A percentile compares a stretch with the other conserved stretches of the same genome.
Evolutionary conservation across 805 yeast genomes (phyloP).

Genomic region (Sugiyamaella floridensis): DNA sequence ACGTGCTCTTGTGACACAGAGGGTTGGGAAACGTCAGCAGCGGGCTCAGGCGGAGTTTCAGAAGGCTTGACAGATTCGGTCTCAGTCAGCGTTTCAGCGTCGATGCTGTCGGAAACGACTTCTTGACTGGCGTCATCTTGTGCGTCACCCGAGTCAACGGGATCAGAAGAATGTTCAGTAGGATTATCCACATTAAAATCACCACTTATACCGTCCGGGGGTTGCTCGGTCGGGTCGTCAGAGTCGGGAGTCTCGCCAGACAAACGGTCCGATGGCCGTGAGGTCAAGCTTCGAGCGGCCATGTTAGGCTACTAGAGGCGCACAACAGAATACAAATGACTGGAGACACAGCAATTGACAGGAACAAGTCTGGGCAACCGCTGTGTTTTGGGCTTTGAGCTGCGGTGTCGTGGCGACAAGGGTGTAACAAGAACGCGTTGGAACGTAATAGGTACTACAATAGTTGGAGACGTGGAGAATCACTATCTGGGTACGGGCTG

Average conservation of each 20-base stretch:
- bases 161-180: too few relatives aligned
- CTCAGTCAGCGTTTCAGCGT: background rate
- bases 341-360: background rate
- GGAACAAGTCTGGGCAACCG: background rate
- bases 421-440: background rate
- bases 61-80: background rate
- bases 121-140: background rate
- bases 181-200: too few relatives aligned
- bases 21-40: background rate
- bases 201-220: background rate
- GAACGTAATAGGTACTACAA: background rate
- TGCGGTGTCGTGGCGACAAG: background rate
- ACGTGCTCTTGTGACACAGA: background rate
- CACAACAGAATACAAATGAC: background rate
- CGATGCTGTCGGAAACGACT: background rate
- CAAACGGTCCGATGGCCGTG: background rate
- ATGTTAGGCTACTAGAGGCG: background rate
- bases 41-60: background rate
- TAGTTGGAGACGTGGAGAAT: background rate
- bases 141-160: background rate
- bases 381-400: background rate
- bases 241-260: background rate
- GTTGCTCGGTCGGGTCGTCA: background rate
- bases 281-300: background rate
- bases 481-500: background rate